These are phyloP conservation scores for Fomitiporia mediterranea DNA, from an alignment of 1,284 basidiomycete genomes.

Conservation along the genomic window DNA sequence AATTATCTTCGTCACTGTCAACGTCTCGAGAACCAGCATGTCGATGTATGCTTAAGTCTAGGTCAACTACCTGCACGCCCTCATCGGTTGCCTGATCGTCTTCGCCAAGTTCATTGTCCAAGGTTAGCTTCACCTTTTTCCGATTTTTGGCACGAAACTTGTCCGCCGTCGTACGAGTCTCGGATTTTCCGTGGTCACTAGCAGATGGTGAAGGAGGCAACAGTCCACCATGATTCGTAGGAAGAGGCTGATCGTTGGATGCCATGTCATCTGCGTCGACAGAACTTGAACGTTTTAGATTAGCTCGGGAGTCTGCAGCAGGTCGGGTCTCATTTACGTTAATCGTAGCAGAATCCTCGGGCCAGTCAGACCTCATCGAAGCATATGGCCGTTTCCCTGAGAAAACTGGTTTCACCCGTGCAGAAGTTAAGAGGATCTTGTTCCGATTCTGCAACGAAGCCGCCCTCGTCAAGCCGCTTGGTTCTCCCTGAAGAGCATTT, in stretches of 20 bases:
- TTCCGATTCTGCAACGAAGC: neutral
- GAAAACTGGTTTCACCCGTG: neutral
- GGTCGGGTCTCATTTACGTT: neutral
- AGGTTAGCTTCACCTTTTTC: constrained; percentile 37
- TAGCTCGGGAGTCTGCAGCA: neutral
- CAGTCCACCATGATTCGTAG: constrained; percentile 25
- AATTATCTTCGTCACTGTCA: neutral
- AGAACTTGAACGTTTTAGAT: constrained; percentile 8
- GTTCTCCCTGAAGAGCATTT: neutral
- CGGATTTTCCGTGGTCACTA: constrained; percentile 29
- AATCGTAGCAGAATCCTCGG: neutral
- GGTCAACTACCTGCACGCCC: constrained; percentile 24
- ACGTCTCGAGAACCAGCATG: neutral
- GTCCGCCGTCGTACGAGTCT: constrained; percentile 31
- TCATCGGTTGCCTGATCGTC: neutral
- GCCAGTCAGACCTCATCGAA: neutral
- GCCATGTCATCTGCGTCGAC: neutral
- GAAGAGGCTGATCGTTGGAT: neutral
- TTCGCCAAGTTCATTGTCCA: neutral
- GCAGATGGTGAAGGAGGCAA: constrained; percentile 66
- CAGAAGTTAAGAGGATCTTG: neutral
- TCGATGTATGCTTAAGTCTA: constrained; percentile 24
- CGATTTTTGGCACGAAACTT: constrained; percentile 32
- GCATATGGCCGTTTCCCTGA: neutral
- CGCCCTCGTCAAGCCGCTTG: neutral